Evolutionary conservation across 2,329 filamentous ascomycete species (phyloP), one percentile per base, ranked within the genome.

Genomic region (Chaetomium sp.): DNA sequence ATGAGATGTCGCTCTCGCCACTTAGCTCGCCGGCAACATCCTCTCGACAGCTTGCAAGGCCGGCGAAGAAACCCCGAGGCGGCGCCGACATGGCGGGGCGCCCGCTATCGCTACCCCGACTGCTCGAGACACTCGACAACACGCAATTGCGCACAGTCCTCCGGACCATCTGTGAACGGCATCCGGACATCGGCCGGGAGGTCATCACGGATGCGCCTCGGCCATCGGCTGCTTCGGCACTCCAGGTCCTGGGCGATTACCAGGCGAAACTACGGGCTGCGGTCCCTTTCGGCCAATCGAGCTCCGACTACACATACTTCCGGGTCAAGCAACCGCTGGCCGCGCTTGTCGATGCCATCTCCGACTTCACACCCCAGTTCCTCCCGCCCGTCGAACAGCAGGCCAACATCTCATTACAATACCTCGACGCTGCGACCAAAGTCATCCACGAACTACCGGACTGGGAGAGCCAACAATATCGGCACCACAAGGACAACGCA

Each of bases 331-430:
- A 93, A 69, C 87, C 90, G 45, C 83, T 98, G 21, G 81, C 87
- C 29, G 88, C 92, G 64, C 85, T 99, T 27, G 87, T 97, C 65
- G 92, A 97, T 65, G 93, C 95, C 51, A 83, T 99, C 53, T 89
- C 90, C 75, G 95, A 99, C 74, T 99, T 96, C 75, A 98, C 93
- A 0, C 92, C 93, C 4, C 93, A 98, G 76, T 99, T 96, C 73
- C 87, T 99, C 2, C 95, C 95, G 13, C 95, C 95, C 0, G 90
- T 91, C 73, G 95, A 99, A 79, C 82, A 86, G 2, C 93, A 97
- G 74, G 82, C 91, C n/a, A 88, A 89, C 33, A 85, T 89, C 16
- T 97, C 93, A 1, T 83, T 99, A 56, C 88, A 89, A 72, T 99
- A 93, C 74, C 85, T 99, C 27, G 92, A 99, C 70, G 90, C 90